Conservation (phyloP, 257 asterid species). For the Anisodus tanguticus region DNA sequence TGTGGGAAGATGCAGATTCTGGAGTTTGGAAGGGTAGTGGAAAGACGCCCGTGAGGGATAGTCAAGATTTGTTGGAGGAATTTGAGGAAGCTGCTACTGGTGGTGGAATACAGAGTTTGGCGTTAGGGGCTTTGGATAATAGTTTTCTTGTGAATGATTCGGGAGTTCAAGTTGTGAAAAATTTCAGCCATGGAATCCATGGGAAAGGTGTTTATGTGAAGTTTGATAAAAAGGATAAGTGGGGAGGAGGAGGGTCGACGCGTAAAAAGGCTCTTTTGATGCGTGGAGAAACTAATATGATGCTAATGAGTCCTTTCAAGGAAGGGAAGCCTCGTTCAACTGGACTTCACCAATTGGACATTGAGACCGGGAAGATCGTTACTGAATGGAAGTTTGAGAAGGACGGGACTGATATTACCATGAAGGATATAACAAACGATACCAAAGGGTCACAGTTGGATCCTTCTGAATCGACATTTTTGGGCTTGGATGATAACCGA, state of each 20-base stretch:
- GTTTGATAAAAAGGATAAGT: slow-evolving; percentile 56
- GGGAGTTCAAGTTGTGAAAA: slow-evolving; percentile 96
- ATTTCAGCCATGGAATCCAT: slow-evolving; percentile 94
- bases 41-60: slow-evolving; percentile 56
- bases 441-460: slow-evolving; percentile 92
- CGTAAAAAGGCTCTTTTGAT: slow-evolving; percentile 81
- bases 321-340: slow-evolving; percentile 67
- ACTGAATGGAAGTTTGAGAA: slow-evolving; percentile 91
- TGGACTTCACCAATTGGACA: slow-evolving; percentile 88
- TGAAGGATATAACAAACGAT: slow-evolving; percentile 81
- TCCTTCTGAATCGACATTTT: slow-evolving; percentile 86
- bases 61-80: slow-evolving; percentile 75
- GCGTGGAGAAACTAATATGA: slow-evolving; percentile 95
- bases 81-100: slow-evolving; percentile 81
- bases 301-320: slow-evolving; percentile 85
- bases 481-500: slow-evolving; percentile 85
- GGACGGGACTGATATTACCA: slow-evolving; percentile 78
- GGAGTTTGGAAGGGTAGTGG: slow-evolving; percentile 71
- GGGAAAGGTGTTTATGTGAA: slow-evolving; percentile 95
- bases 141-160: slow-evolving; percentile 87
- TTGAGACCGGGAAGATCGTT: slow-evolving; percentile 90
- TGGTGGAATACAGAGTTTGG: slow-evolving; percentile 92
- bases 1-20: slow-evolving; percentile 91
- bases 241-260: slow-evolving; percentile 51
- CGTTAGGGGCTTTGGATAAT: slow-evolving; percentile 95